Base-by-base conservation (phyloP, 2,329 filamentous ascomycete species). In the Colletotrichum tamarilloi region DNA sequence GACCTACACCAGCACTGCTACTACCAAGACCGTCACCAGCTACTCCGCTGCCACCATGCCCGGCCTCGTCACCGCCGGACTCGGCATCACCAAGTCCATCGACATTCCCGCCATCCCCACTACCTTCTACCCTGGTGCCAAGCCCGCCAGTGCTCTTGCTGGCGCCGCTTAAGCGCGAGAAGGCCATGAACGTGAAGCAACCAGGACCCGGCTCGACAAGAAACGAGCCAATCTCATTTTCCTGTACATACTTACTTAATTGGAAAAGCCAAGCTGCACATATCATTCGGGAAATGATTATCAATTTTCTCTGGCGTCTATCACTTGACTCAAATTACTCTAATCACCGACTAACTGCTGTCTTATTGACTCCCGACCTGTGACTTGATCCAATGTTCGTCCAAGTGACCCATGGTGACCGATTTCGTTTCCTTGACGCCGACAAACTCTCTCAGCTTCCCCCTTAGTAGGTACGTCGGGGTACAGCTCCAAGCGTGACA, bases 401-500 rank as follows among this genome's bases (percentile, higher is more conserved):
- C 70, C 55, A 69, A n/a, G 2, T 35, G 38, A 5, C 70, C 70
- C 66, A 73, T 35, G 2, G 55, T 65, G 4, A 64, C 66, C n/a
- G 66, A 14, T 12, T 8, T 59, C 1, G 26, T 56, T 5, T 28
- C 46, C 16, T 65, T 19, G 4, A 73, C 66, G 1, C 66, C 70
- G 11, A 64, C 32, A 19, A 60, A 69, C 3, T 55, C 59, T 26
- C 46, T 73, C 53, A 76, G 35, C 53, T 73, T 75, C 16, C 38
- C 66, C 57, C 79, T 75, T 4, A 81, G 72, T 49, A 80, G 57
- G 68, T 80, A 80, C 19, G 78, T 78, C 1, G 79, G 78, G 16
- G 79, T 80, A 63, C 80, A 81, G 68, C 77, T 79, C 80, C 80
- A 81, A 1, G 80, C 79, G 77, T 81, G 79, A 28, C 79, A 82